phyloP scores from a whole-genome alignment of 306 rosid genomes.

The Dicorynia guianensis region DNA sequence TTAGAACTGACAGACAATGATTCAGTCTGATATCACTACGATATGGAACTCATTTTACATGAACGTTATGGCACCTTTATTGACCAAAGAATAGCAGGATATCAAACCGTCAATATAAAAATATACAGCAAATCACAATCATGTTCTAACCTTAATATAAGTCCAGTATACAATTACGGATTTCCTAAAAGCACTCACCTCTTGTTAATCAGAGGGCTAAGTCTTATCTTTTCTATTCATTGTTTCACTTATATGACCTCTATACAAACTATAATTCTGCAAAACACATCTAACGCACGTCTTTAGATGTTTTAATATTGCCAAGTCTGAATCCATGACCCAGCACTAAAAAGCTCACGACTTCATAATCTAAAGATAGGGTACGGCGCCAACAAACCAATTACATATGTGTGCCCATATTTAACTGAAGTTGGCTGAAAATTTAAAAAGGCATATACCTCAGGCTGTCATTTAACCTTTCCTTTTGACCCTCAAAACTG shows the following conservation, averaged over 20 bases:
- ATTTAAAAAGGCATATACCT: not conserved
- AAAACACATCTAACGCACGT: not conserved
- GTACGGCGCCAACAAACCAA: not conserved
- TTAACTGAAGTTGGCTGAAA: not conserved
- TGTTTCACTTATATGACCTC: not conserved
- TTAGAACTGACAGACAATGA: not conserved
- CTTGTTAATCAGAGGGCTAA: not conserved
- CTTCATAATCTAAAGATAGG: slow-evolving; percentile 1
- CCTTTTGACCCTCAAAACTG: not conserved
- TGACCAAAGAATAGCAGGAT: not conserved
- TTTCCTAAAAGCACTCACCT: not conserved
- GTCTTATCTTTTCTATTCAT: not conserved
- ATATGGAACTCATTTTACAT: too few relatives aligned
- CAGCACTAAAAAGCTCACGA: not conserved
- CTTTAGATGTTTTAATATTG: not conserved
- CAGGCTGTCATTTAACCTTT: not conserved
- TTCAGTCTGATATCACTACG: not conserved
- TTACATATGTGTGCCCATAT: not conserved
- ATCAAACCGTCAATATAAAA: not conserved
- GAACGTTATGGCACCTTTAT: not conserved
- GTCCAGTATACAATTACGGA: not conserved
- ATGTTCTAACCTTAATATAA: not conserved
- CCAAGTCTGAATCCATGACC: not conserved
- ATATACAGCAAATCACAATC: not conserved
- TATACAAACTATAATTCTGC: not conserved